These are phyloP conservation scores for Pulveroboletus ravenelii DNA, from an alignment of 768 basidiomycete species.

Conservation along the genomic window DNA sequence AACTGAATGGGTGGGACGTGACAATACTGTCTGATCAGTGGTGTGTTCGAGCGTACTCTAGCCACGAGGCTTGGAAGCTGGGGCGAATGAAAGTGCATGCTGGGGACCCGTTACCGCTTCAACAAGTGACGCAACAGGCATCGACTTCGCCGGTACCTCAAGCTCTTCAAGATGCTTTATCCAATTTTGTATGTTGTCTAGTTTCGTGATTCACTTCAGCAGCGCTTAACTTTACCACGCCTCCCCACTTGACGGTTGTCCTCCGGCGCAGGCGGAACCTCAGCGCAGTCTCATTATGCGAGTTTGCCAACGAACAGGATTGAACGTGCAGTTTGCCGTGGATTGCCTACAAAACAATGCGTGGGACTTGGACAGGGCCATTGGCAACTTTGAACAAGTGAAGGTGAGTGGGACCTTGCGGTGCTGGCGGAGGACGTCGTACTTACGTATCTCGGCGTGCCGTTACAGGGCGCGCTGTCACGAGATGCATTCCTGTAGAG, in stretches of 20 bases:
- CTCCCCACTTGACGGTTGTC: conserved; percentile 11
- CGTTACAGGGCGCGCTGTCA: conserved; percentile 42
- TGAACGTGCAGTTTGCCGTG: conserved; percentile 76
- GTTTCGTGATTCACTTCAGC: conserved; percentile 7
- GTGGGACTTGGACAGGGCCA: conserved; percentile 78
- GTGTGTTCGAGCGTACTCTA: conserved; percentile 79
- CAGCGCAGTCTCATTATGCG: conserved; percentile 70
- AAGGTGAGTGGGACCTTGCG: conserved; percentile 49
- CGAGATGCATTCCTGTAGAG: conserved; percentile 51
- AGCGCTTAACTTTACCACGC: conserved; percentile 1
- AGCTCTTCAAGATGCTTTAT: conserved; percentile 46
- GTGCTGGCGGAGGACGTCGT: conserved; percentile 6
- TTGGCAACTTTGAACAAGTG: conserved; percentile 84
- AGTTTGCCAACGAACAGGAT: conserved; percentile 64
- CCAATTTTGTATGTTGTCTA: conserved; percentile 49
- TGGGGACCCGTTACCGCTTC: conserved; percentile 24
- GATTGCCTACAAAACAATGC: conserved; percentile 81
- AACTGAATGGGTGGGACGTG: conserved; percentile 83
- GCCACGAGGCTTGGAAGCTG: conserved; percentile 70
- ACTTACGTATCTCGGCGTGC: conserved; percentile 24
- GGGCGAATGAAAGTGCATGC: conserved; percentile 74
- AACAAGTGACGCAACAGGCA: conserved; percentile 17
- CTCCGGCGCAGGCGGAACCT: conserved; percentile 50
- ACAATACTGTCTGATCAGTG: conserved; percentile 86
- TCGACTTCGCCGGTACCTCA: conserved; percentile 33